Evolutionary conservation across 345 rosid species (phyloP).

Genomic region (Camelina sativa): DNA sequence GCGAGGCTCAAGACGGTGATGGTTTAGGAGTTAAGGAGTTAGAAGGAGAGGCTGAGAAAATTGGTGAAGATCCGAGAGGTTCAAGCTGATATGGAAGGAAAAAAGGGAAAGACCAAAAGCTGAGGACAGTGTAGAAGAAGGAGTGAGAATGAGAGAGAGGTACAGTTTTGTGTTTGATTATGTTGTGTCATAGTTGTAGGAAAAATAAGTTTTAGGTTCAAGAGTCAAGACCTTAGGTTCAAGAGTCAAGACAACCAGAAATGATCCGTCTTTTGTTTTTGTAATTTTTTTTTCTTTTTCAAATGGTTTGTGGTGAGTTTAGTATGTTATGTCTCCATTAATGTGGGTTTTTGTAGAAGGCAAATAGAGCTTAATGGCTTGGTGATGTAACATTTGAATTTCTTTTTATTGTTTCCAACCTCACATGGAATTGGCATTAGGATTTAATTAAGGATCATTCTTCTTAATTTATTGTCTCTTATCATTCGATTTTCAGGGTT

Average conservation of each 20-base stretch:
- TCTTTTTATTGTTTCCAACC: not conserved
- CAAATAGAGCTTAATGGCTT: constrained; percentile 27
- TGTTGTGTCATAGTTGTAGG: constrained; percentile 33
- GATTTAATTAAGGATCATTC: not conserved
- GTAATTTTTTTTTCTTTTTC: not conserved
- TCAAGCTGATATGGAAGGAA: constrained; percentile 21
- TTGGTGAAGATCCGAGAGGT: constrained; percentile 22
- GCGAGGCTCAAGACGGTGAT: constrained; percentile 25
- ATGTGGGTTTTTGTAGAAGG: constrained; percentile 28
- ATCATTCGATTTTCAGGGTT: not conserved
- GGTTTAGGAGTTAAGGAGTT: constrained; percentile 31
- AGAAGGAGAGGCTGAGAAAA: constrained; percentile 26
- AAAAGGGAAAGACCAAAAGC: constrained; percentile 4
- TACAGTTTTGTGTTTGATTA: constrained; percentile 42
- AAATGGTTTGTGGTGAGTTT: constrained; percentile 12
- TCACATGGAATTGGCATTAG: constrained; percentile 13
- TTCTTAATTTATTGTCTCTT: not conserved
- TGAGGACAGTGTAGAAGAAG: not conserved
- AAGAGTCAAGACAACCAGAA: constrained; percentile 4
- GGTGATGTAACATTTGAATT: constrained; percentile 21
- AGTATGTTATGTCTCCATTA: constrained; percentile 19
- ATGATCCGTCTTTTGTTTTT: constrained; percentile 11
- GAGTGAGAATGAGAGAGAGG: not conserved
- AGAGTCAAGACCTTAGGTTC: not conserved
- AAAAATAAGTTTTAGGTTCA: constrained; percentile 19